Percentiles rank a stretch among this genome's conserved stretches.
Conservation (phyloP, 1,284 basidiomycete species). For the Vanrija humicola region DNA sequence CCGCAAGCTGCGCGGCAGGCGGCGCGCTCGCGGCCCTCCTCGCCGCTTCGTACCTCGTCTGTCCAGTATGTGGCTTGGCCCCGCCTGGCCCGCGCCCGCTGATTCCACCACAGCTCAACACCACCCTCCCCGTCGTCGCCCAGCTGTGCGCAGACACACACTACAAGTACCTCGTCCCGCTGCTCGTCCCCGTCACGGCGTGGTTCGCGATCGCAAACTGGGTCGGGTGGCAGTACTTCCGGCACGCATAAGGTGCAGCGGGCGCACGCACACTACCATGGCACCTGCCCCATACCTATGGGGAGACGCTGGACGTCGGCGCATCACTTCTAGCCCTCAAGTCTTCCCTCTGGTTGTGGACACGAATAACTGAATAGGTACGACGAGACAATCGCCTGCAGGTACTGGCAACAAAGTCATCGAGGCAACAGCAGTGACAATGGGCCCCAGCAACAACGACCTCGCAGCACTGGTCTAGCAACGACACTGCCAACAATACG, state of each 20-base stretch:
- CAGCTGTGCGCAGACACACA: conserved; percentile 59
- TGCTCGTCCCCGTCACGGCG: conserved; percentile 72
- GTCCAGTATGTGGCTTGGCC: not conserved
- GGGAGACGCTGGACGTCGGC: not conserved
- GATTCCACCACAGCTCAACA: not conserved
- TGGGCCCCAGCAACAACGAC: too few relatives aligned
- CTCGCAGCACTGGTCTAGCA: too few relatives aligned
- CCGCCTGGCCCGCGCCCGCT: too few relatives aligned
- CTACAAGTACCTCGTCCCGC: conserved; percentile 79
- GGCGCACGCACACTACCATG: not conserved
- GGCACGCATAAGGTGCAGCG: conserved; percentile 59
- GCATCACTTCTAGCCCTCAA: too few relatives aligned
- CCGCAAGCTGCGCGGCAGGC: not conserved
- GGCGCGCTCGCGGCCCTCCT: not conserved
- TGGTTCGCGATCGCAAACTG: conserved; percentile 94
- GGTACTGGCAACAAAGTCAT: too few relatives aligned
- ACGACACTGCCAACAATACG: too few relatives aligned
- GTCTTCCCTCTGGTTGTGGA: too few relatives aligned
- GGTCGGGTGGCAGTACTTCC: conserved; percentile 93
- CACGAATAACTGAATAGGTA: too few relatives aligned
- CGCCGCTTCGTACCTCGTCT: conserved; percentile 12
- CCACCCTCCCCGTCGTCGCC: conserved; percentile 1
- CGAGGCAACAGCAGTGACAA: too few relatives aligned
- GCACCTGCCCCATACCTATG: not conserved
- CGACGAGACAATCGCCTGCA: too few relatives aligned